phyloP scores from a whole-genome alignment of 305 asterid genomes.

The Fraxinus sp. region DNA sequence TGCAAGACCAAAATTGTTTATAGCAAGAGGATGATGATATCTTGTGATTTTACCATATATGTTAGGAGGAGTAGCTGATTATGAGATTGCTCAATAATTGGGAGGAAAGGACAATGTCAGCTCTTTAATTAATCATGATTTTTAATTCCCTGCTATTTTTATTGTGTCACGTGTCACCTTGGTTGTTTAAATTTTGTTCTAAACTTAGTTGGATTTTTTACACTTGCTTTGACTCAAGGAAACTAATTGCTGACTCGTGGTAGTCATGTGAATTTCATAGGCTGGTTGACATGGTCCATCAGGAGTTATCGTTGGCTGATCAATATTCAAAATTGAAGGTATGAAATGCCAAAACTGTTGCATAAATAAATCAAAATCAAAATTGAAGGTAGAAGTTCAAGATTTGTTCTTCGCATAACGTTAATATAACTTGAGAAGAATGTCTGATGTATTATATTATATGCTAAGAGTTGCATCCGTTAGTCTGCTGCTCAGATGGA shows the following conservation, averaged over 20 bases:
- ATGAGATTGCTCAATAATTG: conserved; percentile 5
- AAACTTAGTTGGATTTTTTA: conserved; percentile 3
- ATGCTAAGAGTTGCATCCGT: conserved; percentile 2
- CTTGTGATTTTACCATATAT: background rate
- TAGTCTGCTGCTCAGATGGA: conserved; percentile 17
- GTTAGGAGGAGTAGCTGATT: background rate
- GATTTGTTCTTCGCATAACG: background rate
- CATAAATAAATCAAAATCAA: background rate
- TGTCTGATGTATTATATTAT: conserved; percentile 16
- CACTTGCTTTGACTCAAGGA: conserved; percentile 25
- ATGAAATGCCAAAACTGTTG: conserved; percentile 30
- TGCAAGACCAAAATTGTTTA: background rate
- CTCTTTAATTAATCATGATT: conserved; percentile 7
- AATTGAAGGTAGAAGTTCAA: conserved; percentile 10
- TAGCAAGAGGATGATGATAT: background rate
- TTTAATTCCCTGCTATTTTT: conserved; percentile 6
- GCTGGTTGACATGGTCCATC: conserved; percentile 87
- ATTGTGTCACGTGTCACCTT: conserved; percentile 3
- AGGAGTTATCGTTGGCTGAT: conserved; percentile 90
- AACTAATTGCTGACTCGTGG: conserved; percentile 25
- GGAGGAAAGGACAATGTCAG: background rate
- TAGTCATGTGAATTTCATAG: conserved; percentile 43
- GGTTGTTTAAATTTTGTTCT: conserved; percentile 18
- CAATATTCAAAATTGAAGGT: conserved; percentile 86
- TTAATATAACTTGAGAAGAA: conserved; percentile 1